A percentile compares a stretch with the other conserved stretches of the same genome.
phyloP scores from a whole-genome alignment of 2,329 filamentous ascomycete genomes.

The Neocatenulostroma microsporum region DNA sequence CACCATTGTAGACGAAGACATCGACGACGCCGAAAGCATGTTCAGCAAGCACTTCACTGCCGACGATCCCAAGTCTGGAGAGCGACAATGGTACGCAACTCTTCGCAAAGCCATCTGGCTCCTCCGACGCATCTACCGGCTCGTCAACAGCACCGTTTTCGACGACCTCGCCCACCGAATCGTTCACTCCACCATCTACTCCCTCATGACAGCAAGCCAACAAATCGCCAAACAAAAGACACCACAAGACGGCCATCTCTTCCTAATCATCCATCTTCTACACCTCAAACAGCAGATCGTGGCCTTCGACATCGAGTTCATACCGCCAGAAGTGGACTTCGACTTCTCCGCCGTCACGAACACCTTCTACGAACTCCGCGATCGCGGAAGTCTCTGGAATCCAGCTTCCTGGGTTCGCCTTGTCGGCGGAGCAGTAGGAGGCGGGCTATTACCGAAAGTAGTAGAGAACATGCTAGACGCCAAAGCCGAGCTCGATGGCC shows the following conservation, averaged over 20 bases:
- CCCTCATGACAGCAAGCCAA: constrained; percentile 66
- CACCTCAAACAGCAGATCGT: constrained; percentile 94
- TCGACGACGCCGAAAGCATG: constrained; percentile 45
- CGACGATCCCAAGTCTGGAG: constrained; percentile 10
- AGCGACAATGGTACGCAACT: constrained; percentile 54
- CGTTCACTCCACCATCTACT: constrained; percentile 80
- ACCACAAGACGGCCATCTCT: constrained; percentile 72
- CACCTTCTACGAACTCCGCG: constrained; percentile 60
- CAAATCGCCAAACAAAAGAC: constrained; percentile 56
- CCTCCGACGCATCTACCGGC: constrained; percentile 59
- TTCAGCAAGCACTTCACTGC: constrained; percentile 22
- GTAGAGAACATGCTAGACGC: constrained; percentile 66
- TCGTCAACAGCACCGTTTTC: constrained; percentile 62
- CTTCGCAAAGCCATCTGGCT: constrained; percentile 61
- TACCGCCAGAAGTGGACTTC: constrained; percentile 56
- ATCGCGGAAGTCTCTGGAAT: constrained; percentile 59
- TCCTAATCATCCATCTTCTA: constrained; percentile 89
- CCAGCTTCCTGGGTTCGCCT: constrained; percentile 54
- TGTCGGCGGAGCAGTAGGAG: constrained; percentile 37
- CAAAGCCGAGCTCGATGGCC: constrained; percentile 59
- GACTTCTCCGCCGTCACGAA: constrained; percentile 59
- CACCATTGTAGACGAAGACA: constrained; percentile 46
- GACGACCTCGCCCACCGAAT: constrained; percentile 71
- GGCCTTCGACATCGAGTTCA: constrained; percentile 83
- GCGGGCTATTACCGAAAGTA: constrained; percentile 54